These are phyloP conservation scores for Penicillium manginii DNA, from an alignment of 495 filamentous ascomycete genomes.

Conservation along the genomic window DNA sequence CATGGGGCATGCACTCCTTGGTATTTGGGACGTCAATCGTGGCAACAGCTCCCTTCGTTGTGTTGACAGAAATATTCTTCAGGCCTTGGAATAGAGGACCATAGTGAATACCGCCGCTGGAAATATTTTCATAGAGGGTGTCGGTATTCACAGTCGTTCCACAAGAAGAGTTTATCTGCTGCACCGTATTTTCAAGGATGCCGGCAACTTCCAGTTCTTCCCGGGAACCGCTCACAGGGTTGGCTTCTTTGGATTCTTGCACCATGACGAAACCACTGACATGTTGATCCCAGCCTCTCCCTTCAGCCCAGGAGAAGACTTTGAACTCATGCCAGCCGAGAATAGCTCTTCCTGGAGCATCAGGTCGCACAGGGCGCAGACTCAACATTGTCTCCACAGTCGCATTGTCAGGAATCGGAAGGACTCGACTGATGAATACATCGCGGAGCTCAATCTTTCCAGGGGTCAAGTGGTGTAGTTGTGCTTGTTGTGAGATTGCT, in stretches of 20 bases:
- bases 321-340: conserved; percentile 49
- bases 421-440: conserved; percentile 44
- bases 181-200: background rate
- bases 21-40: conserved; percentile 49
- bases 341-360: conserved; percentile 30
- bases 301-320: conserved; percentile 39
- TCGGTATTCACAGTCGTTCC: conserved; percentile 14
- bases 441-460: conserved; percentile 36
- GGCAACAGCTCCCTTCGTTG: conserved; percentile 26
- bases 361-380: conserved; percentile 23
- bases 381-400: conserved; percentile 38
- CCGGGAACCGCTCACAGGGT: conserved; percentile 27
- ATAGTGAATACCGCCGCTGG: conserved; percentile 36
- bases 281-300: conserved; percentile 45
- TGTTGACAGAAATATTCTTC: conserved; percentile 27
- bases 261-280: conserved; percentile 42
- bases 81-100: conserved; percentile 40
- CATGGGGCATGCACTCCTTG: conserved; percentile 49
- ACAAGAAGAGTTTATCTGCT: conserved; percentile 16
- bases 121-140: conserved; percentile 28
- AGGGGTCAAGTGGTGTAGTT: conserved; percentile 22
- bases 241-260: conserved; percentile 31
- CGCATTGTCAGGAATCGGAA: conserved; percentile 39
- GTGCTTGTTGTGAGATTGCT: conserved; percentile 49
- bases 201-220: conserved; percentile 7